Evolutionary conservation across 2,329 filamentous ascomycete species (phyloP).

Genomic region (Microdochium trichocladiopsis): DNA sequence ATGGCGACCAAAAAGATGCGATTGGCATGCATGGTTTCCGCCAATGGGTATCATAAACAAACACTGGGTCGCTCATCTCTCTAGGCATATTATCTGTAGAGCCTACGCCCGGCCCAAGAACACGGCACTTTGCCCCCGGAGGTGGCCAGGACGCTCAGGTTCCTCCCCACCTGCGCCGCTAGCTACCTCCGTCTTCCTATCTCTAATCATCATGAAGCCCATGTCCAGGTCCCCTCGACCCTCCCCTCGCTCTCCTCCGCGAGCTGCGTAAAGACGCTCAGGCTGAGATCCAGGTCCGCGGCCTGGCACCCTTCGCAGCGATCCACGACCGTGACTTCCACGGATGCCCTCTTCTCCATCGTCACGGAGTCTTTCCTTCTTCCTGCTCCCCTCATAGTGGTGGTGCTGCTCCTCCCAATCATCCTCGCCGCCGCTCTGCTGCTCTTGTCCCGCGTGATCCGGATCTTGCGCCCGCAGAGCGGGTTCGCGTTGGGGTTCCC

Average conservation of each 20-base stretch:
- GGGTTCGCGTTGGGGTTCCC: slow-evolving; percentile 34
- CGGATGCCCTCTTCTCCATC: slow-evolving; percentile 6
- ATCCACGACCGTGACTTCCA: slow-evolving; percentile 57
- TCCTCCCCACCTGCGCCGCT: no score
- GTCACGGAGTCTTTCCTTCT: not conserved
- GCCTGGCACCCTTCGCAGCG: slow-evolving; percentile 35
- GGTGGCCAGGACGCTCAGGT: no score
- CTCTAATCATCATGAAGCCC: slow-evolving; percentile 9
- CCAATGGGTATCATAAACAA: no score
- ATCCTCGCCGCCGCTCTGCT: not conserved
- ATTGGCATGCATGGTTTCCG: no score
- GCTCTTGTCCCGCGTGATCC: not conserved
- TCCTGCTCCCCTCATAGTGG: not conserved
- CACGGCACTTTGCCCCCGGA: no score
- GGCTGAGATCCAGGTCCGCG: slow-evolving; percentile 27
- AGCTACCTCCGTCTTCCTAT: no score
- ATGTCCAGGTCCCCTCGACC: slow-evolving; percentile 20
- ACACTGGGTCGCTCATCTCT: no score
- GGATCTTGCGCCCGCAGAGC: not conserved
- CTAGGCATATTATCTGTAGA: no score
- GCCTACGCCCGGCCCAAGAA: no score
- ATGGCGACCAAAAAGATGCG: no score
- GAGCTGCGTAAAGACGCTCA: slow-evolving; percentile 27
- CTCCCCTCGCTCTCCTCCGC: slow-evolving; percentile 29
- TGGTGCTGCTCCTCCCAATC: no score